Evolutionary conservation across 768 basidiomycete genomes (phyloP).

Genomic region (Gymnopilus dilepis): DNA sequence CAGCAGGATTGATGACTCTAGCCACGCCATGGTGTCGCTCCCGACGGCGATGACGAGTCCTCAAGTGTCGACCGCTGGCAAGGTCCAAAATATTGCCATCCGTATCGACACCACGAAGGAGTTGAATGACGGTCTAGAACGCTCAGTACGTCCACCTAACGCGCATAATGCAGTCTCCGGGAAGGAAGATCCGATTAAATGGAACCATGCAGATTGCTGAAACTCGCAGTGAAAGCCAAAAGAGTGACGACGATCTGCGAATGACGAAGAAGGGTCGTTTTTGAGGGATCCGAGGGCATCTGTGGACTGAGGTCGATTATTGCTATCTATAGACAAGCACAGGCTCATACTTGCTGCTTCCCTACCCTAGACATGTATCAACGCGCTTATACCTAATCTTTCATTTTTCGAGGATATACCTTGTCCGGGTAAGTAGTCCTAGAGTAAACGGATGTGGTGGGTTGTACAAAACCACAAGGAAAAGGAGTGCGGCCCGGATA

Average conservation of each 20-base stretch:
- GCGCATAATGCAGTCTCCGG: background rate
- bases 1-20: conserved; percentile 32
- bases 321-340: background rate
- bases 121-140: background rate
- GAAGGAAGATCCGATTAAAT: conserved; percentile 1
- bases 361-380: background rate
- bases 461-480: too few species aligned
- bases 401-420: too few species aligned
- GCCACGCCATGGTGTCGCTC: conserved; percentile 39
- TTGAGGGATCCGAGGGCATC: background rate
- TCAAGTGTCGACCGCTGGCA: conserved; percentile 14
- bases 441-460: too few species aligned
- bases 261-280: conserved; percentile 5
- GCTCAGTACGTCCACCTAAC: conserved; percentile 8
- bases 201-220: background rate
- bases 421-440: too few species aligned
- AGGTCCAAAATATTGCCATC: conserved; percentile 38
- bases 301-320: background rate
- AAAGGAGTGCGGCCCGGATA: too few species aligned
- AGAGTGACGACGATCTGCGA: conserved; percentile 1
- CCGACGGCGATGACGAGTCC: conserved; percentile 31
- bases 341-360: background rate
- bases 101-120: conserved; percentile 36
- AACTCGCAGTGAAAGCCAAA: background rate
- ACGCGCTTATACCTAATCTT: background rate